Base-by-base conservation (phyloP, 148 eudicot genomes). In the Chenopodium formosanum region DNA sequence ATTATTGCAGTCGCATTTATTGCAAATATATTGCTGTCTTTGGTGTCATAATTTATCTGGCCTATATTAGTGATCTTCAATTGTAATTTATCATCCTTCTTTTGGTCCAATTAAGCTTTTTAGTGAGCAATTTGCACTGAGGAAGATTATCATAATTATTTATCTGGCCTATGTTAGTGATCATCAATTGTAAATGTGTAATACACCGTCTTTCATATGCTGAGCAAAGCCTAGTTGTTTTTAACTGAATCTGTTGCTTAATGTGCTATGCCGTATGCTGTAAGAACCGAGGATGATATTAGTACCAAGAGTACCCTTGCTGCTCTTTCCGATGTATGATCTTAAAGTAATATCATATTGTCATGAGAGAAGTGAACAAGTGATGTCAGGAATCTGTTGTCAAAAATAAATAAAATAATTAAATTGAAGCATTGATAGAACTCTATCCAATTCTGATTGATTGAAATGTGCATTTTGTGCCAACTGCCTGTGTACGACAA, bases 1-100 rank as follows among this genome's bases (percentile, higher is more conserved):
- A 17, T 56, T 20, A 12, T 17, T 64, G 79, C 80, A 47, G 32
- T 82, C 73, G 62, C 52, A n/a, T 52, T 17, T 71, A 10, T 23
- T 60, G 37, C 25, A 46, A 60, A 17, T 70, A n/a, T 53, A 63
- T 44, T 46, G 29, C 25, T 62, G 68, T 31, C 31, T 67, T 58
- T 75, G 34, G 37, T 64, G 27, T 46, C 16, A 17, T 72, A 71
- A 34, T 32, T 12, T 44, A 6, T 31, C 52, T 20, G 9, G 50
- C 23, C 27, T 76, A 0, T 62, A 3, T 76, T 19, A n/a, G 67
- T 76, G 32, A 62, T 62, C 65, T 5, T 62, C 60, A 62, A 62
- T 62, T 62, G 65, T 19, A 22, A 62, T 23, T 74, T 9, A 27
- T 12, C 40, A 4, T 44, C 34, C 29, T 27, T 12, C 17, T 74